Conservation (phyloP, 2,329 filamentous ascomycete genomes). For the Ceratocystis huliohia region DNA sequence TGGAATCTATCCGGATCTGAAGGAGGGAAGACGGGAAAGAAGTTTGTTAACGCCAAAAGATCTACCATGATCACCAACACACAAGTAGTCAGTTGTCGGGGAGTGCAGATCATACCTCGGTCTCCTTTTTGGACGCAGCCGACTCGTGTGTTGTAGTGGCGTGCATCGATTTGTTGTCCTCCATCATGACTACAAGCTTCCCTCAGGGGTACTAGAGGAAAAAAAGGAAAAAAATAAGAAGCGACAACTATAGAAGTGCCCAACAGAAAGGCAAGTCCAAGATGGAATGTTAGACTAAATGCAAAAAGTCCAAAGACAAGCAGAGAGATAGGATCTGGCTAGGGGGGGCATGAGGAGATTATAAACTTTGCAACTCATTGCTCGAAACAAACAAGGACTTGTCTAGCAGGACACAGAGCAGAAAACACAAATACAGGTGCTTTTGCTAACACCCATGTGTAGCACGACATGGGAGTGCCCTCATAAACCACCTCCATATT, state of each 20-base stretch:
- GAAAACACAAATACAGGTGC: not conserved
- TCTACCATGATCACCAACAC: not conserved
- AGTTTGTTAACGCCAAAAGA: conserved; percentile 8
- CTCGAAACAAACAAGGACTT: not conserved
- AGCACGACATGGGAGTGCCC: not conserved
- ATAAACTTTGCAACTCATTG: conserved; percentile 3
- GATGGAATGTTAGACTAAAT: not conserved
- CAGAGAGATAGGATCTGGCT: not conserved
- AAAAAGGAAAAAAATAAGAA: not conserved
- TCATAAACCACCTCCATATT: not conserved
- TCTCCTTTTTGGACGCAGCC: not conserved
- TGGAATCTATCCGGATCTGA: conserved; percentile 12
- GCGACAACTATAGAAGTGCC: not conserved
- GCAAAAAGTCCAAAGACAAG: not conserved
- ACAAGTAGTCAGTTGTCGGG: not conserved
- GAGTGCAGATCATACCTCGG: conserved; percentile 1
- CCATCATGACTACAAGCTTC: not conserved
- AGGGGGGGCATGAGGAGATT: not conserved
- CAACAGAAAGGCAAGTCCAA: not conserved
- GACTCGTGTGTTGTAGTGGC: not conserved
- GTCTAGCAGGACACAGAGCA: not conserved
- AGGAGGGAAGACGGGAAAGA: too few relatives aligned
- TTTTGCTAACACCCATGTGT: not conserved
- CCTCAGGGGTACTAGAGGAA: not conserved
- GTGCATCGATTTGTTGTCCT: conserved; percentile 2